Percentiles rank a stretch among this genome's conserved stretches.
Evolutionary conservation across 2,329 filamentous ascomycete species (phyloP).

Genomic region (Grosmannia serpens): DNA sequence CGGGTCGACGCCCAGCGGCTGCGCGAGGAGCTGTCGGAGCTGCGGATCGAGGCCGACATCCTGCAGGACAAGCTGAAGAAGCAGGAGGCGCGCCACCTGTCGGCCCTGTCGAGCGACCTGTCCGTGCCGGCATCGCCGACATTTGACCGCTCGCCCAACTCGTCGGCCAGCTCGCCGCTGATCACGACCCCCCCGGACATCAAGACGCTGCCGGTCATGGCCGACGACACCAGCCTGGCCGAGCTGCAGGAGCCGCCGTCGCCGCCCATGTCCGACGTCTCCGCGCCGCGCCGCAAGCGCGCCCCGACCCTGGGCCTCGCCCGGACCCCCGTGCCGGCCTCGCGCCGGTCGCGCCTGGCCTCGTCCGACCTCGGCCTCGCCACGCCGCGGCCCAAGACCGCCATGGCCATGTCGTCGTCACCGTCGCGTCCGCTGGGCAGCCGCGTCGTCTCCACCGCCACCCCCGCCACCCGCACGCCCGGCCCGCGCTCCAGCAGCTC

Average conservation of each 20-base stretch:
- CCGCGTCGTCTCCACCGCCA: constrained; percentile 31
- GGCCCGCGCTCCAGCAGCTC: constrained; percentile 25
- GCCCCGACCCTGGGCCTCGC: constrained; percentile 14
- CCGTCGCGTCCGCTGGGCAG: constrained; percentile 19
- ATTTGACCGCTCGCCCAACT: constrained; percentile 66
- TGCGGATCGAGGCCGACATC: constrained; percentile 92
- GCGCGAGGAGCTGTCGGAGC: constrained; percentile 80
- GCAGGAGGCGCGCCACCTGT: constrained; percentile 45
- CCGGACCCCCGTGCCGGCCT: constrained; percentile 25
- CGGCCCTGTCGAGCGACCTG: constrained; percentile 49
- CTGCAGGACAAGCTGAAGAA: constrained; percentile 87
- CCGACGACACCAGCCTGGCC: constrained; percentile 35
- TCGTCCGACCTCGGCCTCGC: constrained; percentile 37
- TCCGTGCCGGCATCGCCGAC: constrained; percentile 56
- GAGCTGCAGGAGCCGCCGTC: constrained; percentile 77
- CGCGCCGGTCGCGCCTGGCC: constrained; percentile 41
- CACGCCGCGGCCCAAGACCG: constrained; percentile 39
- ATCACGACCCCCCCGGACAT: constrained; percentile 71
- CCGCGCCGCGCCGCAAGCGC: constrained; percentile 30
- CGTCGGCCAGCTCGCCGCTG: constrained; percentile 84
- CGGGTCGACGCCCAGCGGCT: constrained; percentile 86
- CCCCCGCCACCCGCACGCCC: constrained; percentile 33
- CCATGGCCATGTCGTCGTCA: constrained; percentile 25
- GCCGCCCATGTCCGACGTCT: constrained; percentile 83
- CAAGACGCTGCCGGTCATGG: constrained; percentile 42